phyloP scores from a whole-genome alignment of 331 rosid genomes.

The Phaseolus coccineus region DNA sequence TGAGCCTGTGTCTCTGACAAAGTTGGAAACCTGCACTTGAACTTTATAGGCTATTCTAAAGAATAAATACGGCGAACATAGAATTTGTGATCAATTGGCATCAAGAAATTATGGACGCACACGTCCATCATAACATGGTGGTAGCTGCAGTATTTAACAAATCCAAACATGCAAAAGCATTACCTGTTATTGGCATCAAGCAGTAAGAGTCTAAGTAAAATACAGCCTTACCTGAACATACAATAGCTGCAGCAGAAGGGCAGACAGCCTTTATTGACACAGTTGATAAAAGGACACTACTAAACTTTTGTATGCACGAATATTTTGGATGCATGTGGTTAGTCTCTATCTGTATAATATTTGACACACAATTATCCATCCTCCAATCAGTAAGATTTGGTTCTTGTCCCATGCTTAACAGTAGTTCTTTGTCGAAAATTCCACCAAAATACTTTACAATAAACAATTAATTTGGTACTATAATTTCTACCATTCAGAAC shows the following conservation, averaged over 20 bases:
- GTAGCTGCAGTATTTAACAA: constrained; percentile 33
- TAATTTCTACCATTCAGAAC: constrained; percentile 1
- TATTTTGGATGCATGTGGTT: constrained; percentile 11
- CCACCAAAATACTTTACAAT: not conserved
- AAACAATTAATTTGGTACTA: constrained; percentile 20
- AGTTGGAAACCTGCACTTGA: constrained; percentile 23
- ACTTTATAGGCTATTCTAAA: constrained; percentile 10
- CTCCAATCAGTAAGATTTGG: constrained; percentile 33
- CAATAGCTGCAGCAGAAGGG: not conserved
- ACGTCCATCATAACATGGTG: not conserved
- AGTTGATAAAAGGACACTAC: constrained; percentile 30
- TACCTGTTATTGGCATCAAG: not conserved
- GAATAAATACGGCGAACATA: not conserved
- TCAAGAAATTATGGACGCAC: not conserved
- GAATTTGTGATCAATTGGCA: constrained; percentile 11
- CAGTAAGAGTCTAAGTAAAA: constrained; percentile 14
- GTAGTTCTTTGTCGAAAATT: constrained; percentile 23
- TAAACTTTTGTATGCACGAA: constrained; percentile 22
- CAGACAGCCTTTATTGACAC: constrained; percentile 33
- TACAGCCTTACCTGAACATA: constrained; percentile 31
- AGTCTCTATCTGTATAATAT: constrained; percentile 25
- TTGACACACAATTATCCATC: constrained; percentile 15
- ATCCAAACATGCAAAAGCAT: constrained; percentile 30
- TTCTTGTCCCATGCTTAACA: constrained; percentile 26
- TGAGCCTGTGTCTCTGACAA: not conserved